Evolutionary conservation across 228 moss, liverwort and hornwort genomes (phyloP).

Genomic region (Sphagnum fallax): DNA sequence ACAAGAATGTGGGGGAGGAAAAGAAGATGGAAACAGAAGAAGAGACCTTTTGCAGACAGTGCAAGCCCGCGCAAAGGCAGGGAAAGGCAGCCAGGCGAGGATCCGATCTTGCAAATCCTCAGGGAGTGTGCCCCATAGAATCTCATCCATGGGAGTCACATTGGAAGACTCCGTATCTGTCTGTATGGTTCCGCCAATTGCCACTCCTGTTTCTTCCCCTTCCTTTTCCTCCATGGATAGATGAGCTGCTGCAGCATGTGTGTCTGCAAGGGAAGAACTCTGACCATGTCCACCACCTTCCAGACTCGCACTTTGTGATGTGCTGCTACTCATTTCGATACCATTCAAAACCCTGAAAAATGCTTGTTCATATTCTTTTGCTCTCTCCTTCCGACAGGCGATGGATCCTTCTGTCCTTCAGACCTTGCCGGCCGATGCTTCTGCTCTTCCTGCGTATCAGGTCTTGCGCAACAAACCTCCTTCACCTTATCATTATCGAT

Average conservation of each 20-base stretch:
- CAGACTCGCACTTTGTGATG: conserved; percentile 48
- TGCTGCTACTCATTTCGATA: conserved; percentile 32
- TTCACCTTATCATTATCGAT: too few species aligned
- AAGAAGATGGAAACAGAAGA: not conserved
- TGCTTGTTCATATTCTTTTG: conserved; percentile 1
- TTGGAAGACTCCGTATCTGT: conserved; percentile 28
- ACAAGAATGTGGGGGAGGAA: not conserved
- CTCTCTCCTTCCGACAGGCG: not conserved
- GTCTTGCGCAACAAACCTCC: too few species aligned
- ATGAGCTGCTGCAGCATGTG: conserved; percentile 15
- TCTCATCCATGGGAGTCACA: conserved; percentile 52
- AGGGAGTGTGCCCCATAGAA: conserved; percentile 79
- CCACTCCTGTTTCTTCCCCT: conserved; percentile 20
- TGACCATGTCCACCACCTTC: conserved; percentile 47
- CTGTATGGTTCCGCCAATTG: conserved; percentile 3
- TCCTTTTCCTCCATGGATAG: conserved; percentile 23
- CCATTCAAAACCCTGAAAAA: not conserved
- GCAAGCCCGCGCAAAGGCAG: conserved; percentile 85
- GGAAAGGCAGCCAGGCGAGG: conserved; percentile 88
- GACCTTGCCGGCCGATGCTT: too few species aligned
- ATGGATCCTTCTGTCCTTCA: too few species aligned
- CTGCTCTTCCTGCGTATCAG: too few species aligned
- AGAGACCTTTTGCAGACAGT: conserved; percentile 63
- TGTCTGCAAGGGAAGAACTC: conserved; percentile 19
- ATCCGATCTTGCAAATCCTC: conserved; percentile 93